Conservation (phyloP, 148 eudicot genomes). For the Rhododendron molle region DNA sequence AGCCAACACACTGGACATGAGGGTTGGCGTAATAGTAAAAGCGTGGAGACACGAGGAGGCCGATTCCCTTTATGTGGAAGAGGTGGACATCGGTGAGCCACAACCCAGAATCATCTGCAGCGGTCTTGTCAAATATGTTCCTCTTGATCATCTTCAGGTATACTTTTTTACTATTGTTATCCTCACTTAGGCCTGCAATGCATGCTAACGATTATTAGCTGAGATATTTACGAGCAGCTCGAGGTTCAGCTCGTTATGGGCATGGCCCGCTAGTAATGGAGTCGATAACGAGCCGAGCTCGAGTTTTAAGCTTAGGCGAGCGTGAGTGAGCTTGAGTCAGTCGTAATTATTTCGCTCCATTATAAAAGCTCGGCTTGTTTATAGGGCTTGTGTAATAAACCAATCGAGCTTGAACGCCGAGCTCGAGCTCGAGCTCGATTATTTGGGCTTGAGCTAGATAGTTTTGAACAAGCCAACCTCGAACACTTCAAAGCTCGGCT, state of each 20-base stretch:
- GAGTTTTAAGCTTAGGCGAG: not conserved
- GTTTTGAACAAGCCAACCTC: not conserved
- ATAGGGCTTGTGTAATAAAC: not conserved
- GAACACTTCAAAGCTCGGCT: not conserved
- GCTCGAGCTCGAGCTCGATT: not conserved
- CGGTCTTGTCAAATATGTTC: slow-evolving; percentile 77
- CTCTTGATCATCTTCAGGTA: slow-evolving; percentile 71
- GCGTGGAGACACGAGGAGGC: slow-evolving; percentile 88
- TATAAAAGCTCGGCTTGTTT: not conserved
- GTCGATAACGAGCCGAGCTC: too few relatives aligned
- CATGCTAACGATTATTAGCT: not conserved
- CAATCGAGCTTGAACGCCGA: not conserved
- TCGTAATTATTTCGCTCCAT: too few relatives aligned
- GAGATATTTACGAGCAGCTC: not conserved
- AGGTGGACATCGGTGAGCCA: slow-evolving; percentile 80
- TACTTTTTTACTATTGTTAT: not conserved
- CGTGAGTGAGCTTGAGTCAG: too few relatives aligned
- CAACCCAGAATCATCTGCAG: slow-evolving; percentile 79
- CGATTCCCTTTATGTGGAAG: slow-evolving; percentile 80
- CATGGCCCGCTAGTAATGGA: too few relatives aligned
- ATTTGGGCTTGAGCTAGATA: not conserved
- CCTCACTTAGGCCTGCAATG: not conserved
- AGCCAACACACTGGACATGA: slow-evolving; percentile 60
- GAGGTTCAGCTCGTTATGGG: not conserved
- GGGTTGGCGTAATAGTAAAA: slow-evolving; percentile 68